A percentile compares a stretch with the other conserved stretches of the same genome.
These are phyloP conservation scores for Trebouxia sp. DNA, from an alignment of 139 green algal genomes.

Conservation along the genomic window DNA sequence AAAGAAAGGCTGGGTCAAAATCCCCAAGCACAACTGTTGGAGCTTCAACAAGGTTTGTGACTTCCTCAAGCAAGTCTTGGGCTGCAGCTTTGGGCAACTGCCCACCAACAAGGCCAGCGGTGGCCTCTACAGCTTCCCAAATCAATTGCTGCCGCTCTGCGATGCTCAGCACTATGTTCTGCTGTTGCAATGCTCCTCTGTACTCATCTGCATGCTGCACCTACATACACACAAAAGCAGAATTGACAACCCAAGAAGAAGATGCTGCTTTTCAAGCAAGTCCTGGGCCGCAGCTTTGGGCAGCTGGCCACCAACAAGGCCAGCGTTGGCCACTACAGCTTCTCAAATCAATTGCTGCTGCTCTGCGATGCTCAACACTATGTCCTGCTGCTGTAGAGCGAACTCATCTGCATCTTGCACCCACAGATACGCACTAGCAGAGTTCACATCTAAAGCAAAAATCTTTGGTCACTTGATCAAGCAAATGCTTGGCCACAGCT, in stretches of 20 bases:
- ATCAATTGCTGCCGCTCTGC: conserved; percentile 63
- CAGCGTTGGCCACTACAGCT: conserved; percentile 50
- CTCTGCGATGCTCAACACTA: conserved; percentile 32
- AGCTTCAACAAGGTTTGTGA: conserved; percentile 89
- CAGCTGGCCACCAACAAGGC: conserved; percentile 44
- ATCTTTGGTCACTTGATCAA: no score
- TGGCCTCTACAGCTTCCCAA: conserved; percentile 63
- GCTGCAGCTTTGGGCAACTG: conserved; percentile 60
- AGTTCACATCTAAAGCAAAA: no score
- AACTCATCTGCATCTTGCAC: not conserved
- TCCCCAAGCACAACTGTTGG: conserved; percentile 80
- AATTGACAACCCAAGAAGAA: no score
- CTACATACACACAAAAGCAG: not conserved
- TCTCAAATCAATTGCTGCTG: conserved; percentile 75
- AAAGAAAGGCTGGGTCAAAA: conserved; percentile 86
- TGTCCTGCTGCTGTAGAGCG: not conserved
- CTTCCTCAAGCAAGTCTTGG: conserved; percentile 78
- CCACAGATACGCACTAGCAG: not conserved
- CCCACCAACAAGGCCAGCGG: conserved; percentile 39
- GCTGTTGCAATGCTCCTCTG: not conserved
- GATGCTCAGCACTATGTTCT: conserved; percentile 31
- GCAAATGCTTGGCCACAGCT: conserved; percentile 55
- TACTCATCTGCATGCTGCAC: not conserved
- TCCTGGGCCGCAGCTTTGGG: conserved; percentile 59
- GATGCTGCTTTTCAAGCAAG: no score